Percentiles rank a stretch among this genome's conserved stretches.
These are phyloP conservation scores for Dioszegia crocea DNA, from an alignment of 768 basidiomycete genomes.

Conservation along the genomic window DNA sequence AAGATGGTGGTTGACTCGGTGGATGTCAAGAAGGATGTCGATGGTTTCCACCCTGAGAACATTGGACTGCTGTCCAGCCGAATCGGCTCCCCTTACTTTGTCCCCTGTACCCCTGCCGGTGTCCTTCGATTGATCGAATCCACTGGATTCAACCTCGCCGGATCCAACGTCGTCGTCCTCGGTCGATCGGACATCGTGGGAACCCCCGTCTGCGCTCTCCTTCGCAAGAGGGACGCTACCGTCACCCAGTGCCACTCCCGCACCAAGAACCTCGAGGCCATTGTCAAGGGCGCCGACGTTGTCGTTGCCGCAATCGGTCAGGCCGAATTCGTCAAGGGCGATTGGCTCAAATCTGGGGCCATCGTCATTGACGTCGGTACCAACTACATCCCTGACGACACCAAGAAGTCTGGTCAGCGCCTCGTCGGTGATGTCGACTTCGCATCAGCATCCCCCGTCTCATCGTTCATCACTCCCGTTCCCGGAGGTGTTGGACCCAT, in stretches of 20 bases:
- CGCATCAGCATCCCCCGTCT: slow-evolving; percentile 66
- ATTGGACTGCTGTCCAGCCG: slow-evolving; percentile 91
- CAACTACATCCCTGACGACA: slow-evolving; percentile 84
- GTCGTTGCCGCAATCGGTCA: slow-evolving; percentile 95
- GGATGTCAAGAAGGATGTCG: slow-evolving; percentile 90
- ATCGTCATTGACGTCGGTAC: slow-evolving; percentile 98
- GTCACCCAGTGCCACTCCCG: slow-evolving; percentile 96
- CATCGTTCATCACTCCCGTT: slow-evolving; percentile 91
- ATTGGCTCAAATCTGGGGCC: slow-evolving; percentile 92
- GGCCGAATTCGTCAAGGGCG: slow-evolving; percentile 81
- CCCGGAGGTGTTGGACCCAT: slow-evolving; percentile 99
- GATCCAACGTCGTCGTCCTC: slow-evolving; percentile 82
- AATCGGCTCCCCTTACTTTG: slow-evolving; percentile 80
- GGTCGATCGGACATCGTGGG: slow-evolving; percentile 98
- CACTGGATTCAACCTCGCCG: slow-evolving; percentile 70
- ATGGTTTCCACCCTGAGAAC: slow-evolving; percentile 98
- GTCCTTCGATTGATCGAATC: slow-evolving; percentile 84
- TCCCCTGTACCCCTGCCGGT: slow-evolving; percentile 92
- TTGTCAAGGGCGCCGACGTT: slow-evolving; percentile 84
- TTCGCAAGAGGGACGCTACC: slow-evolving; percentile 85
- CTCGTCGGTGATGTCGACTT: slow-evolving; percentile 95
- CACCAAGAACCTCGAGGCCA: slow-evolving; percentile 71
- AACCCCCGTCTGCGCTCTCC: slow-evolving; percentile 84
- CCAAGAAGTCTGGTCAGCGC: slow-evolving; percentile 91
- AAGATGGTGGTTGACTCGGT: slow-evolving; percentile 91